Percentiles rank a stretch among this genome's conserved stretches.
These are phyloP conservation scores for Calcarisporium arbuscula DNA, from an alignment of 2,329 filamentous ascomycete genomes.

Conservation along the genomic window DNA sequence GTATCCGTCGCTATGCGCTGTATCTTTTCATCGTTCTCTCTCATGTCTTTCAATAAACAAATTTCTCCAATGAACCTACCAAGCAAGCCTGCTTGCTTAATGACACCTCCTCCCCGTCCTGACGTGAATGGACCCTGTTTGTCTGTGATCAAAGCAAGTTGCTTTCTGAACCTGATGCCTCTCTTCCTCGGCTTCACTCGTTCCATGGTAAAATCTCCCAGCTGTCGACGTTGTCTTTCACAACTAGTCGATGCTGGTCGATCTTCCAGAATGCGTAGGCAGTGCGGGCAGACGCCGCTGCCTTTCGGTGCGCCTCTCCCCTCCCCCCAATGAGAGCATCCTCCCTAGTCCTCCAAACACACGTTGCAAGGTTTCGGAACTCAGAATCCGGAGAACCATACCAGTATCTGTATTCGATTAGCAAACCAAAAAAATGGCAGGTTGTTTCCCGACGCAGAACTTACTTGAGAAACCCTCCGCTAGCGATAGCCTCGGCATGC, in stretches of 20 bases:
- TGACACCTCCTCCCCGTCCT: neutral
- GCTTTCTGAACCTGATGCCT: neutral
- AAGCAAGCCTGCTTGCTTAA: no score
- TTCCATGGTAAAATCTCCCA: constrained; percentile 61
- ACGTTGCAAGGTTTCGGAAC: constrained; percentile 76
- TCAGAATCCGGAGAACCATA: constrained; percentile 68
- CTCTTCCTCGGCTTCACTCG: constrained; percentile 11
- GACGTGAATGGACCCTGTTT: neutral
- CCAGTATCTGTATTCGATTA: constrained; percentile 61
- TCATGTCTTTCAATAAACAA: no score
- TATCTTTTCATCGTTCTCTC: no score
- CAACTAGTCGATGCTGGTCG: constrained; percentile 61
- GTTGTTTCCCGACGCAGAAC: constrained; percentile 15
- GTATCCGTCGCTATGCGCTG: no score
- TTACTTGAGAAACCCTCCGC: constrained; percentile 76
- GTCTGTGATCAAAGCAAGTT: neutral
- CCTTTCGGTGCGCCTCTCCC: constrained; percentile 57
- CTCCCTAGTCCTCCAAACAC: constrained; percentile 55
- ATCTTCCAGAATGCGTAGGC: constrained; percentile 63
- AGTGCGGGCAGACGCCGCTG: constrained; percentile 56
- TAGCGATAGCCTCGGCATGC: constrained; percentile 71
- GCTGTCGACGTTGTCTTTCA: constrained; percentile 56
- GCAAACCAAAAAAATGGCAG: constrained; percentile 6
- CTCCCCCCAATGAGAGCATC: constrained; percentile 54
- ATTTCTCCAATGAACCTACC: no score